Base-by-base conservation (phyloP, 192 early-diverging fungal genomes). In the Thoreauomyces humboldtii region DNA sequence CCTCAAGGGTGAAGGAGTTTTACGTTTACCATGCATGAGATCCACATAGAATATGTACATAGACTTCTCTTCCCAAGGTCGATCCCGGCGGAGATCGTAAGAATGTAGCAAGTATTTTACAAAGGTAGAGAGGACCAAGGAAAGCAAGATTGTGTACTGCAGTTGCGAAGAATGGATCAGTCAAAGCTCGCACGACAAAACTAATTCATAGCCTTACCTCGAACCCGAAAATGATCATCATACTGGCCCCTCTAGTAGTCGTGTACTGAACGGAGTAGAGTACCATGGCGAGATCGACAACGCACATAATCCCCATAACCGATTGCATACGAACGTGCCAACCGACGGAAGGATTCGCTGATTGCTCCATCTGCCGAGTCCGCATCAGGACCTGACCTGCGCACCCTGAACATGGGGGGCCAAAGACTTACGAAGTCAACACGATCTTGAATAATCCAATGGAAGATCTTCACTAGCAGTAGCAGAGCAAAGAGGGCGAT, bases 181-280 rank as follows among this genome's bases (percentile, higher is more conserved):
- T n/a, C n/a, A n/a, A n/a, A n/a, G n/a, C n/a, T n/a, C n/a, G n/a
- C n/a, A n/a, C n/a, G n/a, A n/a, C n/a, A n/a, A n/a, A n/a, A n/a
- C n/a, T n/a, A n/a, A n/a, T n/a, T n/a, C n/a, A n/a, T n/a, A n/a
- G n/a, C 12, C 21, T 29, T 71, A 91, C 91, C 81, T 98, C 95
- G 73, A 99, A 99, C 15, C 92, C 95, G 87, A 99, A 99, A 63
- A 96, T 91, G 46, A 97, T 91, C 87, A 99, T 92, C 92, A 96
- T 94, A 34, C 81, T 89, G 3, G 92, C 83, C 12, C 91, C 91
- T 47, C 80, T 75, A n/a, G 72, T 62, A 17, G 73, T 59, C 17
- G 91, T 90, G 25, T 72, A 71, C 14, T 81, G 78, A 5, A 87
- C 77, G 5, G 92, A 82, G 68, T 89, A 92, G 11, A 61, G 47